These are phyloP conservation scores for Corymbia calophylla DNA, from an alignment of 441 rosid species.

Conservation along the genomic window DNA sequence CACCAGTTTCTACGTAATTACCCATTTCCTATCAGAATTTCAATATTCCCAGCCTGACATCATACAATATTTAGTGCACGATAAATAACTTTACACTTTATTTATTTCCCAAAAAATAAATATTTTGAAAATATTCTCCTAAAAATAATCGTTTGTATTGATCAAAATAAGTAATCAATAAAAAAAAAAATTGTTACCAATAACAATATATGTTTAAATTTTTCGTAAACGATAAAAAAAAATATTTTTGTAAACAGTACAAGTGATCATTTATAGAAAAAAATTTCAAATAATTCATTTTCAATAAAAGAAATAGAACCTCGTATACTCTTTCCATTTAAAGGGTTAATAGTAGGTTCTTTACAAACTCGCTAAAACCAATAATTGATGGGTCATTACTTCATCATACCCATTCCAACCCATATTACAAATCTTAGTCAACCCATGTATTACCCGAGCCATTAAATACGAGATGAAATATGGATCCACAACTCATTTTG, in stretches of 20 bases:
- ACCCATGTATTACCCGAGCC: not conserved
- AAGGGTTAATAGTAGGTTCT: not conserved
- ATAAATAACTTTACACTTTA: no score
- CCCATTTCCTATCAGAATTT: not conserved
- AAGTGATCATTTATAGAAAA: no score
- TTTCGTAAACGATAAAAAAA: no score
- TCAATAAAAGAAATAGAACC: no score
- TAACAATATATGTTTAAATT: no score
- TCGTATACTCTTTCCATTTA: not conserved
- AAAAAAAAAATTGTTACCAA: not conserved
- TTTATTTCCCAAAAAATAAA: fast-evolving
- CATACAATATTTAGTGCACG: not conserved
- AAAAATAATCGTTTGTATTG: no score
- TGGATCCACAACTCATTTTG: not conserved
- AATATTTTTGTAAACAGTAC: no score
- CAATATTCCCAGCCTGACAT: not conserved
- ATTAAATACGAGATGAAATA: not conserved
- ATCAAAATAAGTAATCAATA: not conserved
- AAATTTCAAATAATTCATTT: not conserved
- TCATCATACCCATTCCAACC: no score
- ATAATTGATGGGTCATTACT: not conserved
- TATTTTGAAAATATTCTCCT: no score
- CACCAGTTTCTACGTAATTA: not conserved
- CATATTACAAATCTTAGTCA: not conserved
- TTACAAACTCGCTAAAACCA: not conserved